Evolutionary conservation across 2,329 filamentous ascomycete genomes (phyloP).

Genomic region (Beauveria rudraprayagi): DNA sequence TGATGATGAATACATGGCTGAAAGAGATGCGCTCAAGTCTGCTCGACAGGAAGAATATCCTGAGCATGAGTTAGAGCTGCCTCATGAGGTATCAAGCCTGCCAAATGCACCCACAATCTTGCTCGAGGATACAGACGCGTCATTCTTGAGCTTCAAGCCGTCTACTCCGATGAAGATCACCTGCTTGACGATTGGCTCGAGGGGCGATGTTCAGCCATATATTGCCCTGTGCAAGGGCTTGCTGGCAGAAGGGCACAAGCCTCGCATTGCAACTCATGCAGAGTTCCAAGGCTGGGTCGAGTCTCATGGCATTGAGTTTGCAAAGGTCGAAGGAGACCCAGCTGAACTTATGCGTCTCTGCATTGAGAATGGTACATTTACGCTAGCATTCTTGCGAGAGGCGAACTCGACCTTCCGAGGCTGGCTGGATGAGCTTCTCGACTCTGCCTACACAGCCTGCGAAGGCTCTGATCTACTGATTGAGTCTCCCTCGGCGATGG

Average conservation of each 20-base stretch:
- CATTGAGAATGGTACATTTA: slow-evolving; percentile 96
- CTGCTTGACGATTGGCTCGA: slow-evolving; percentile 89
- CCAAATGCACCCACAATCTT: slow-evolving; percentile 64
- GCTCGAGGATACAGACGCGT: slow-evolving; percentile 83
- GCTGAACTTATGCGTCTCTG: slow-evolving; percentile 92
- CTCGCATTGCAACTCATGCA: slow-evolving; percentile 81
- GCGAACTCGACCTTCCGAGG: slow-evolving; percentile 80
- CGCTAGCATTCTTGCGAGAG: slow-evolving; percentile 79
- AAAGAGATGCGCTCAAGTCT: slow-evolving; percentile 72
- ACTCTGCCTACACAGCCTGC: slow-evolving; percentile 74
- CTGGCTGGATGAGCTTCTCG: slow-evolving; percentile 88
- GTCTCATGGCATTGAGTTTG: slow-evolving; percentile 90
- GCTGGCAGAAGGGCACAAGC: slow-evolving; percentile 75
- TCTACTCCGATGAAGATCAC: slow-evolving; percentile 71
- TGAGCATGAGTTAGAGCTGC: slow-evolving; percentile 43
- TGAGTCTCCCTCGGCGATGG: slow-evolving; percentile 94
- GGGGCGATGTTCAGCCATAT: slow-evolving; percentile 95
- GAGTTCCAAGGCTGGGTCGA: slow-evolving; percentile 88
- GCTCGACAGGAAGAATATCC: slow-evolving; percentile 52
- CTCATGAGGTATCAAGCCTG: slow-evolving; percentile 35
- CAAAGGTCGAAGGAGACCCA: slow-evolving; percentile 80
- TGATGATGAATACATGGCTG: slow-evolving; percentile 67
- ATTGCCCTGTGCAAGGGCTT: slow-evolving; percentile 92
- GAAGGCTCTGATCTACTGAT: slow-evolving; percentile 84
- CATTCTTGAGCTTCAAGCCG: slow-evolving; percentile 87